Evolutionary conservation across 1,284 basidiomycete species (phyloP), one percentile per base, ranked within the genome.

Genomic region (Cryptococcus floricola): DNA sequence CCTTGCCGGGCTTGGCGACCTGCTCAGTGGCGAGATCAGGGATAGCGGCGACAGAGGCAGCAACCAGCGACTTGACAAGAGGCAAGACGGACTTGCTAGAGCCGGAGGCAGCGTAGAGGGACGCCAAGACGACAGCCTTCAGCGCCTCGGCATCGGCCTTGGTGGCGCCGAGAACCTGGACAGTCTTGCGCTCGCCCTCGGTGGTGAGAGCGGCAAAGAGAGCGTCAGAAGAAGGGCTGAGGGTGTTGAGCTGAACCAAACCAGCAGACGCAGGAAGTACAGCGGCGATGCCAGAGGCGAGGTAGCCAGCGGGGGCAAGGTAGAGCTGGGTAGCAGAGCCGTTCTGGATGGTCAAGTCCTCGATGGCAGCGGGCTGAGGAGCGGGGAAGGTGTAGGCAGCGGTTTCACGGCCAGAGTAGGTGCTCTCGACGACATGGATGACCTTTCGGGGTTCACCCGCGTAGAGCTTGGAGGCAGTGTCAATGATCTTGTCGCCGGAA

Each of bases 401-500:
- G 46, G 62, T 60, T 60, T 78, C 71, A 53, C 71, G 66, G 18
- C 65, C 75, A 16, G 67, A 61, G 50, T 63, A 74, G 41, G 74
- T 75, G 39, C 71, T 69, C 56, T 77, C 76, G 52, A 78, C 60
- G 31, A 78, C 61, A 59, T 78, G 71, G 43, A 78, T 56, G 50
- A 71, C 62, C 59, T 69, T 70, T 51, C 57, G 48, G 50, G 63
- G 67, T 19, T 56, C 46, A 14, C 54, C 19, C 19, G 57, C 64
- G 62, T 77, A 75, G 52, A 75, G 60, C 53, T 64, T 66, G 28
- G 71, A 59, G 4, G 89, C 82, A 56, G 90, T 83, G 63, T 89
- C 86, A 42, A 87, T 81, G 9, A 87, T 81, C 71, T 92, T 88
- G 62, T 89, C 84, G 8, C 89, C 84, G 12, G 47, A 43, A 19